These are phyloP conservation scores for Pythium sp. DNA, from an alignment of 352 stramenopile genomes.

Conservation along the genomic window DNA sequence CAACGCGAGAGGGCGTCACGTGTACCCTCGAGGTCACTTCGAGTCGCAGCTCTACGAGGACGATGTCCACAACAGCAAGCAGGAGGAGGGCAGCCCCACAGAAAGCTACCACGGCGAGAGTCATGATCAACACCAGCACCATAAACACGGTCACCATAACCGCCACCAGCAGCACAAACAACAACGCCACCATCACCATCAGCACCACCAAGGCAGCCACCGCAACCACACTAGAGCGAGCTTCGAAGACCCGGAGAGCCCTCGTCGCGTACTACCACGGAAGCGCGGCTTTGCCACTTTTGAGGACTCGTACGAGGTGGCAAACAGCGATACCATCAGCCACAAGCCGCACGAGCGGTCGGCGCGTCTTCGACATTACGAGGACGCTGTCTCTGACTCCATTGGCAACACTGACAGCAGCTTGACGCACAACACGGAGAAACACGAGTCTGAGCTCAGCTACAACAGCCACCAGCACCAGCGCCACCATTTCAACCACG, in stretches of 20 bases:
- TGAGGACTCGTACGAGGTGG: constrained; percentile 4
- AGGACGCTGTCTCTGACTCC: not conserved
- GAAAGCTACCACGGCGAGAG: not conserved
- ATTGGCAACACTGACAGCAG: not conserved
- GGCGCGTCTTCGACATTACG: not conserved
- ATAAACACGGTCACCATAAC: not conserved
- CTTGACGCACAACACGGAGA: not conserved
- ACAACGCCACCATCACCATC: not conserved
- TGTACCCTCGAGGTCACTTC: constrained; percentile 2
- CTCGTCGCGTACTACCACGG: not conserved
- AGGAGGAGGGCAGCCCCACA: not conserved
- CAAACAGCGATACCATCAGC: not conserved
- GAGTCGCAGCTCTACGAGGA: constrained; percentile 3
- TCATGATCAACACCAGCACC: not conserved
- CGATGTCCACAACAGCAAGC: not conserved
- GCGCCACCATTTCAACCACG: not conserved
- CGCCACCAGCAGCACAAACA: not conserved
- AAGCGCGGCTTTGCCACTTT: not conserved
- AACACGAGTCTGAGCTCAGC: not conserved
- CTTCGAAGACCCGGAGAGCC: not conserved
- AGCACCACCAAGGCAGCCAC: not conserved
- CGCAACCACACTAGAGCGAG: not conserved
- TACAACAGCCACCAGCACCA: not conserved
- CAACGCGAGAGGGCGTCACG: not conserved
- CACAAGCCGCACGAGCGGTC: not conserved